These are phyloP conservation scores for Schizonepeta tenuifolia DNA, from an alignment of 257 asterid species.

Conservation along the genomic window DNA sequence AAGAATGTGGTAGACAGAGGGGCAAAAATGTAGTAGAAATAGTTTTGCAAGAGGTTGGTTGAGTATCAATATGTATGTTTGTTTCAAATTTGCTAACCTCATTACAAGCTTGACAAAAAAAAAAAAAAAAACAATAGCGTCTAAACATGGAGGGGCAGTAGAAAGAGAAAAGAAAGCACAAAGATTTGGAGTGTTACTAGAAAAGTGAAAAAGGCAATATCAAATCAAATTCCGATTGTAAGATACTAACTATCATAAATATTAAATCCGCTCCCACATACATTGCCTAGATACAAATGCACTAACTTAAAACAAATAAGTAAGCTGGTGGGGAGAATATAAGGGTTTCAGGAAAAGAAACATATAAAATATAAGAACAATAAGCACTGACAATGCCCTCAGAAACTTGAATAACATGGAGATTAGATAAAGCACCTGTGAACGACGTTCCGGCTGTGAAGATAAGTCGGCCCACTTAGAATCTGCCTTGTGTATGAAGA, in stretches of 20 bases:
- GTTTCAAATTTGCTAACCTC: conserved; percentile 20
- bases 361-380: not conserved
- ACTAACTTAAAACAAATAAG: not conserved
- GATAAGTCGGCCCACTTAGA: conserved; percentile 62
- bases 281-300: conserved; percentile 15
- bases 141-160: not conserved
- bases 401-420: conserved; percentile 13
- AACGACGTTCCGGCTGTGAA: conserved; percentile 59
- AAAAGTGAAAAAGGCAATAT: conserved; percentile 15
- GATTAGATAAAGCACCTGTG: conserved; percentile 53
- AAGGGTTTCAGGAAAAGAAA: too few relatives aligned
- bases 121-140: not conserved
- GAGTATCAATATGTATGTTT: conserved; percentile 11
- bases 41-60: conserved; percentile 21
- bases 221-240: not conserved
- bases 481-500: conserved; percentile 69
- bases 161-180: not conserved
- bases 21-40: not conserved
- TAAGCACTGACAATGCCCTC: conserved; percentile 10
- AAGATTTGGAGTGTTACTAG: conserved; percentile 8
- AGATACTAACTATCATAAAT: not conserved
- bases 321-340: conserved; percentile 13
- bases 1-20: conserved; percentile 18
- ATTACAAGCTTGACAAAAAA: conserved; percentile 14
- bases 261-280: conserved; percentile 8